A percentile compares a stretch with the other conserved stretches of the same genome.
Conservation (phyloP, 306 rosid genomes). For the Gynostemma pentaphyllum region DNA sequence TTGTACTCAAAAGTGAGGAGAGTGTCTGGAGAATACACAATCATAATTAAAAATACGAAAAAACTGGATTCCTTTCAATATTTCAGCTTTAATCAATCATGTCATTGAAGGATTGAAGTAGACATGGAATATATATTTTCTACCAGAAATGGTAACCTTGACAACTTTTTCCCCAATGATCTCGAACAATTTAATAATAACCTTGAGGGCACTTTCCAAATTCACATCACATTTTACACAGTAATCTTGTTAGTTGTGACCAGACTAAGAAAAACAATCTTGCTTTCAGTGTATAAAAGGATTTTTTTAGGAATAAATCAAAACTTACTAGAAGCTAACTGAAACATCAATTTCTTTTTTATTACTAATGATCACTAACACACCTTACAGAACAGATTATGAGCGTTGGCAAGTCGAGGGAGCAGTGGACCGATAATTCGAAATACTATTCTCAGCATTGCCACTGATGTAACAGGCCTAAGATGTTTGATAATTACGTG, state of each 20-base stretch:
- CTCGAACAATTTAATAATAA: neutral
- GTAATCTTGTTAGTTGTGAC: neutral
- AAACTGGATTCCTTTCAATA: neutral
- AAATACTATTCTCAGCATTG: conserved; percentile 91
- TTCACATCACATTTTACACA: neutral
- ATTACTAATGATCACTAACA: conserved; percentile 9
- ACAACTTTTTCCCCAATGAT: neutral
- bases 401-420: conserved; percentile 95
- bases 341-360: neutral
- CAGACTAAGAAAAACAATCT: neutral
- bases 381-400: conserved; percentile 75
- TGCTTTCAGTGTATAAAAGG: neutral
- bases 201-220: neutral
- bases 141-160: neutral
- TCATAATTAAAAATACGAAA: conserved; percentile 14
- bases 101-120: neutral
- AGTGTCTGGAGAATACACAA: conserved; percentile 46
- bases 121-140: too few species aligned
- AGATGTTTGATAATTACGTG: conserved; percentile 69
- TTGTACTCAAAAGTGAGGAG: conserved; percentile 40
- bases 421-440: conserved; percentile 94
- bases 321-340: neutral
- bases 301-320: neutral
- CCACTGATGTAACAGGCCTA: conserved; percentile 80
- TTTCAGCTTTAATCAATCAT: neutral